Evolutionary conservation across 495 filamentous ascomycete species (phyloP).

Genomic region (Aspergillus homomorphus): DNA sequence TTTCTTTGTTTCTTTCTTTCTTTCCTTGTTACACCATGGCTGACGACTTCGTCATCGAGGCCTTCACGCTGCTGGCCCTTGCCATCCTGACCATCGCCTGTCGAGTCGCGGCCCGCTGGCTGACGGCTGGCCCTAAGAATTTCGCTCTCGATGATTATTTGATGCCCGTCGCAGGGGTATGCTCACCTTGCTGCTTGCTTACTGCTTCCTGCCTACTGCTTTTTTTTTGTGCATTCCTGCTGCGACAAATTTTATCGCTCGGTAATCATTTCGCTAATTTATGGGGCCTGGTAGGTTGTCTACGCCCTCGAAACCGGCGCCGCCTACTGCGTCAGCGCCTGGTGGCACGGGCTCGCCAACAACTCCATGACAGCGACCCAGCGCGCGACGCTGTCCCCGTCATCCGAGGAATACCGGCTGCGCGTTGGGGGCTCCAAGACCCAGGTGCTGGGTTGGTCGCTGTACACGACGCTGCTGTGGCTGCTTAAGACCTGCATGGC

Average conservation of each 20-base stretch:
- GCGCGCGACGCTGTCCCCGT: conserved; percentile 38
- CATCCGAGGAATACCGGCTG: conserved; percentile 44
- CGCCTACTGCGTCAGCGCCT: conserved; percentile 46
- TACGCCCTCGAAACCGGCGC: conserved; percentile 43
- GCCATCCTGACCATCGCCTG: conserved; percentile 48
- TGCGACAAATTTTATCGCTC: background rate
- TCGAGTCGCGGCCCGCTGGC: conserved; percentile 49
- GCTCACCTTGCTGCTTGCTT: background rate
- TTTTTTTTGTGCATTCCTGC: background rate
- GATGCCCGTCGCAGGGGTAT: conserved; percentile 55
- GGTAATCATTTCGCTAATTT: background rate
- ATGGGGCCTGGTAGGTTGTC: conserved; percentile 14
- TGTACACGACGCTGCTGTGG: conserved; percentile 58
- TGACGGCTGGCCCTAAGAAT: conserved; percentile 46
- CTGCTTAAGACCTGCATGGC: conserved; percentile 57
- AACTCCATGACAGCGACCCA: conserved; percentile 53
- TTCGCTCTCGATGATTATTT: conserved; percentile 59
- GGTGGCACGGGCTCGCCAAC: conserved; percentile 51
- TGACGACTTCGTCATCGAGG: conserved; percentile 47
- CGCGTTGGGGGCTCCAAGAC: conserved; percentile 56
- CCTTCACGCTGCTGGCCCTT: conserved; percentile 49
- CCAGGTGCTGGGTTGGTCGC: conserved; percentile 56
- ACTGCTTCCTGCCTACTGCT: background rate
- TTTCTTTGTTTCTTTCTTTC: background rate
- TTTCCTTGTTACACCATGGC: conserved; percentile 2